Evolutionary conservation across 768 basidiomycete species (phyloP).

Genomic region (Kwoniella dejecticola): DNA sequence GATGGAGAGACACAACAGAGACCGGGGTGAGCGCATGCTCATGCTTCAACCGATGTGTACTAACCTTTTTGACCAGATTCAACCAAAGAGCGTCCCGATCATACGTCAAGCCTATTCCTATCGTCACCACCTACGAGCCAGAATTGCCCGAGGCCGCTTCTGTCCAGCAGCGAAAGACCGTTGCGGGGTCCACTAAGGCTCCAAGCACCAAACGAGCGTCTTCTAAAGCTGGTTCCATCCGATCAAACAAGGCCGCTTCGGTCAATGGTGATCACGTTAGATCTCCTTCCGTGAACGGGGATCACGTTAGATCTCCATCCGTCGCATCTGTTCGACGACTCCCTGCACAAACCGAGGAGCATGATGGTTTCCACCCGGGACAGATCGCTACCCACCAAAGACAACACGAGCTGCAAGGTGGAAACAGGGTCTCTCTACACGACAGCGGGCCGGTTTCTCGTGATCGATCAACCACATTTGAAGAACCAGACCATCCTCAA

Average conservation of each 20-base stretch:
- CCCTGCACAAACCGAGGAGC: conserved; percentile 18
- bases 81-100: conserved; percentile 34
- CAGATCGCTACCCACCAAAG: conserved; percentile 38
- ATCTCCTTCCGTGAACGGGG: neutral
- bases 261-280: conserved; percentile 11
- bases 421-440: conserved; percentile 26
- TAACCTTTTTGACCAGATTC: conserved; percentile 2
- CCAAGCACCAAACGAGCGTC: conserved; percentile 22
- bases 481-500: conserved; percentile 19
- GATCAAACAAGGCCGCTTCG: conserved; percentile 19
- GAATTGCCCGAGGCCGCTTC: conserved; percentile 29
- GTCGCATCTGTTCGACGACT: conserved; percentile 28
- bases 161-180: conserved; percentile 27
- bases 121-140: conserved; percentile 49
- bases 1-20: conserved; percentile 12
- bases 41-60: neutral
- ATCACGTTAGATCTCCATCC: conserved; percentile 17
- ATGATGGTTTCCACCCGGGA: conserved; percentile 33
- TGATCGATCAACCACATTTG: conserved; percentile 36
- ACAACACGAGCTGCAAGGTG: conserved; percentile 46
- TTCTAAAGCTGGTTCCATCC: conserved; percentile 16
- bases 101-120: conserved; percentile 44
- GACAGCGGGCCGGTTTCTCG: conserved; percentile 33
- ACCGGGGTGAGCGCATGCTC: conserved; percentile 10
- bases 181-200: conserved; percentile 32